A percentile compares a stretch with the other conserved stretches of the same genome.
Evolutionary conservation across 2,329 filamentous ascomycete species (phyloP).

Genomic region (Elsinoe batatas): DNA sequence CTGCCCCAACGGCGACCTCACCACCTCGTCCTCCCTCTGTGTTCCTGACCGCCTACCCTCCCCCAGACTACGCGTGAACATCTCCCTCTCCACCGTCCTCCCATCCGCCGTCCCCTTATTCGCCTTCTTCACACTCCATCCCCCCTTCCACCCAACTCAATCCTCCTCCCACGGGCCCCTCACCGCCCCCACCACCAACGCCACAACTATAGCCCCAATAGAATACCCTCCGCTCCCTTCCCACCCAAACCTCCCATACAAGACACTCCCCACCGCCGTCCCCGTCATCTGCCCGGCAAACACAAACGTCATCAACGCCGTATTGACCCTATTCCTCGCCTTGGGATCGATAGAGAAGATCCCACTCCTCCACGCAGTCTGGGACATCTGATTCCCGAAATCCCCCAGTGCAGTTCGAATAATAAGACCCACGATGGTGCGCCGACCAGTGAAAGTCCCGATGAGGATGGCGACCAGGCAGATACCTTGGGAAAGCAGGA

Average conservation of each 20-base stretch:
- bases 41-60: background rate
- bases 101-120: conserved; percentile 32
- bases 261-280: conserved; percentile 41
- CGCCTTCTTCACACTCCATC: conserved; percentile 41
- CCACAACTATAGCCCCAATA: conserved; percentile 41
- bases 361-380: conserved; percentile 61
- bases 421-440: conserved; percentile 60
- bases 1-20: background rate
- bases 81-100: conserved; percentile 21
- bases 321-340: conserved; percentile 66
- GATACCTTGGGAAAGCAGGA: conserved; percentile 51
- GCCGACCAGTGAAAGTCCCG: conserved; percentile 58
- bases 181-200: conserved; percentile 10
- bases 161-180: conserved; percentile 47
- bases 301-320: conserved; percentile 66
- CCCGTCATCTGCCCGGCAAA: conserved; percentile 70
- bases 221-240: conserved; percentile 46
- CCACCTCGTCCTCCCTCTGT: background rate
- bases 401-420: conserved; percentile 62
- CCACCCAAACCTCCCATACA: conserved; percentile 50
- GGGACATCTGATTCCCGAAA: conserved; percentile 60
- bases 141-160: conserved; percentile 54
- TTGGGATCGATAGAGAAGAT: conserved; percentile 64
- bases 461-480: conserved; percentile 53
- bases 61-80: background rate